phyloP scores from a whole-genome alignment of 257 asterid genomes.

The Solanum neorickii region DNA sequence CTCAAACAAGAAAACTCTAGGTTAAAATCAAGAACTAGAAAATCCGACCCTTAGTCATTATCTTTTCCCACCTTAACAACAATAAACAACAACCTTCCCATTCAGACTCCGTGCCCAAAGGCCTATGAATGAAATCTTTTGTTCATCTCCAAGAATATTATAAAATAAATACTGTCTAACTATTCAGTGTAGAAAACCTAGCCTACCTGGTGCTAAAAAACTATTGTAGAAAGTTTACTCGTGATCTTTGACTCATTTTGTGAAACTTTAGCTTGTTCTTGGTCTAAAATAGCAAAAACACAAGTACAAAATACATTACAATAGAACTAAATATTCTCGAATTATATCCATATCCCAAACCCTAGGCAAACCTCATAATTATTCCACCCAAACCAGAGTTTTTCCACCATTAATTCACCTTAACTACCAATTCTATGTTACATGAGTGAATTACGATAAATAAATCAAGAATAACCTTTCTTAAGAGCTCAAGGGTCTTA shows the following conservation, averaged over 20 bases:
- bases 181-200: not conserved
- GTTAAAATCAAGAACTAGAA: not conserved
- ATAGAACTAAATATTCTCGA: not conserved
- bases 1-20: not conserved
- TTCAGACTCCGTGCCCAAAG: not conserved
- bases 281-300: not conserved
- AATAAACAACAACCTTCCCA: not conserved
- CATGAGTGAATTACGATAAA: not conserved
- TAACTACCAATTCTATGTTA: not conserved
- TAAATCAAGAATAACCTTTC: not conserved
- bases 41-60: not conserved
- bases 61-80: not conserved
- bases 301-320: not conserved
- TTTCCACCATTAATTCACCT: not conserved
- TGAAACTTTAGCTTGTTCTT: not conserved
- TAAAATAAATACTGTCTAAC: not conserved
- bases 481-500: not conserved
- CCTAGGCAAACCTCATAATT: not conserved
- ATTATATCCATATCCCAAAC: not conserved
- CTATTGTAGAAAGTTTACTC: too few species aligned
- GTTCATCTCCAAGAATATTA: not conserved
- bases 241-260: not conserved
- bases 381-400: not conserved
- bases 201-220: not conserved
- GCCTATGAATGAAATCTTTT: not conserved